Conservation (phyloP, 306 rosid species). For the Cicer judaicum region DNA sequence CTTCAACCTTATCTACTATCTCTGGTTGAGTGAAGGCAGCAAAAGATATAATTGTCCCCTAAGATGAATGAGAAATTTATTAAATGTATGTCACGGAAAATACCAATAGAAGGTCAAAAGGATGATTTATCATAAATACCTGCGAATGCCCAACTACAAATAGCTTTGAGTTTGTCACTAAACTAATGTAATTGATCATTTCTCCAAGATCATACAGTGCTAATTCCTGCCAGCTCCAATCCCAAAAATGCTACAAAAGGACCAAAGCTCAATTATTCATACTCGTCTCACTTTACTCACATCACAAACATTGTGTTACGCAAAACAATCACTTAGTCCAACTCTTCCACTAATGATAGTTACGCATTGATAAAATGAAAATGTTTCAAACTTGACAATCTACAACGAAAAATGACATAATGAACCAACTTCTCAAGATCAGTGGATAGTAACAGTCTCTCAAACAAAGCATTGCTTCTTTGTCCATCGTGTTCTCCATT, state of each 20-base stretch:
- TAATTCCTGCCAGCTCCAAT: conserved; percentile 97
- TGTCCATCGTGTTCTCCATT: conserved; percentile 14
- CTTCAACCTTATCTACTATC: conserved; percentile 79
- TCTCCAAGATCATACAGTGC: conserved; percentile 76
- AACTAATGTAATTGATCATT: conserved; percentile 68
- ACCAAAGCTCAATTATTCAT: conserved; percentile 39
- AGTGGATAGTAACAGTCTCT: conserved; percentile 6
- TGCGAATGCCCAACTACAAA: conserved; percentile 92
- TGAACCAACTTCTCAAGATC: conserved; percentile 20
- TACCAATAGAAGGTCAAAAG: conserved; percentile 13
- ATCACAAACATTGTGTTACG: conserved; percentile 31
- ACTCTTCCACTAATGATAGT: conserved; percentile 11
- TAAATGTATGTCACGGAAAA: conserved; percentile 32
- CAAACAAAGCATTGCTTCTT: conserved; percentile 1
- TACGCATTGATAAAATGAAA: conserved; percentile 2
- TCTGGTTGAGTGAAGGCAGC: conserved; percentile 73
- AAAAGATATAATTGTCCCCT: conserved; percentile 82
- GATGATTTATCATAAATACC: conserved; percentile 55
- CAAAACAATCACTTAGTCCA: conserved; percentile 8
- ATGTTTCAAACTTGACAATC: conserved; percentile 18
- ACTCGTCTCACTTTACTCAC: conserved; percentile 13
- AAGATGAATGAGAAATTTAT: conserved; percentile 33
- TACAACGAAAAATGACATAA: conserved; percentile 3
- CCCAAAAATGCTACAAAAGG: conserved; percentile 80
- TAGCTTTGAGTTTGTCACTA: conserved; percentile 62